Conservation (phyloP, 768 basidiomycete genomes). For the Phaeotremella skinneri region DNA sequence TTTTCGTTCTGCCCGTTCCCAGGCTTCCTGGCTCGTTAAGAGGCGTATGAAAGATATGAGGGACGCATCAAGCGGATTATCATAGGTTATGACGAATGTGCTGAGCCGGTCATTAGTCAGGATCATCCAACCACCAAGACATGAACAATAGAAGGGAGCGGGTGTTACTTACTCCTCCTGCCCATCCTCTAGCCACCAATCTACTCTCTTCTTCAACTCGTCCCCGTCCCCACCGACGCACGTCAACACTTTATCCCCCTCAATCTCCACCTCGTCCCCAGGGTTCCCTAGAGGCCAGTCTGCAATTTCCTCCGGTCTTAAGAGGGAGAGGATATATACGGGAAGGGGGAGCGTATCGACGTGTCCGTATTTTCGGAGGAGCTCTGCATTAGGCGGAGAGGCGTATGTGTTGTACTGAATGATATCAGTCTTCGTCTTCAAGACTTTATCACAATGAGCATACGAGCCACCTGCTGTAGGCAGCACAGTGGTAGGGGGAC, state of each 20-base stretch:
- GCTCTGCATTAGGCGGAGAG: slow-evolving; percentile 84
- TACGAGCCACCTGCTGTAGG: too few species aligned
- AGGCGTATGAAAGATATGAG: slow-evolving; percentile 34
- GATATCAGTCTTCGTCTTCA: slow-evolving; percentile 3
- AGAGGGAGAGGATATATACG: slow-evolving; percentile 11
- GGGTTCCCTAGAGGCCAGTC: slow-evolving; percentile 47
- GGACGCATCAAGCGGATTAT: slow-evolving; percentile 13
- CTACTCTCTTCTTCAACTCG: slow-evolving; percentile 62
- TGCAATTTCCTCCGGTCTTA: slow-evolving; percentile 19
- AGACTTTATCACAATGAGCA: too few species aligned
- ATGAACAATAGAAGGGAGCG: too few species aligned
- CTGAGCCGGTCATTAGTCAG: slow-evolving; percentile 12
- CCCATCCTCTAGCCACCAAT: slow-evolving; percentile 80
- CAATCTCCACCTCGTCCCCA: slow-evolving; percentile 47
- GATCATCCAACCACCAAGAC: background rate
- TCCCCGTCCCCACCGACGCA: slow-evolving; percentile 21
- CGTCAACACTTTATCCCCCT: slow-evolving; percentile 33
- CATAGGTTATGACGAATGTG: slow-evolving; percentile 27
- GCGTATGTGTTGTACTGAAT: slow-evolving; percentile 91
- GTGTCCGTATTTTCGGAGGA: slow-evolving; percentile 91
- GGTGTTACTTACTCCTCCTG: slow-evolving; percentile 43
- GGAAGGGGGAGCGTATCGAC: slow-evolving; percentile 66
- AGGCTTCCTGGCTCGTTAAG: slow-evolving; percentile 25
- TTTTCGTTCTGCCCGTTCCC: slow-evolving; percentile 22
- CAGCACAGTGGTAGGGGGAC: slow-evolving; percentile 36